Percentiles rank a stretch among this genome's conserved stretches.
Evolutionary conservation across 192 early-diverging fungal genomes (phyloP).

Genomic region (Coemansia sp.): DNA sequence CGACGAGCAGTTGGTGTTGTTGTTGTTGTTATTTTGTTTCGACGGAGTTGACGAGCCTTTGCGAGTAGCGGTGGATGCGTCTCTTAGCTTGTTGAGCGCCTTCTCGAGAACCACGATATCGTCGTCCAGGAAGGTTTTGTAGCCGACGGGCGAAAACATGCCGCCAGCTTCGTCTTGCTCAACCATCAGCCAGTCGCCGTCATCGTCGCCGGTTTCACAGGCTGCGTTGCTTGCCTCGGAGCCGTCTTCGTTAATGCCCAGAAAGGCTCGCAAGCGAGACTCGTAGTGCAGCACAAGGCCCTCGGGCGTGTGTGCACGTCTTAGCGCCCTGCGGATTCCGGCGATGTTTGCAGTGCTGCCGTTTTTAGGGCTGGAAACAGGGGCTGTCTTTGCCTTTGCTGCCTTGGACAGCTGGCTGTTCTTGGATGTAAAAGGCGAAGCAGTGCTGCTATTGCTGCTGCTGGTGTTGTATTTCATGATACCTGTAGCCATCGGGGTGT

Average conservation of each 20-base stretch:
- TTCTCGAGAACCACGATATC: slow-evolving; percentile 36
- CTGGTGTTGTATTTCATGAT: slow-evolving; percentile 18
- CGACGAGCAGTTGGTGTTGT: slow-evolving; percentile 5
- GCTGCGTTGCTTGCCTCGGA: slow-evolving; percentile 12
- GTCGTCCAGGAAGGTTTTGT: slow-evolving; percentile 31
- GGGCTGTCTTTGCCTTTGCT: not conserved
- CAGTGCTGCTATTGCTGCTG: not conserved
- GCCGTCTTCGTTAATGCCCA: slow-evolving; percentile 12
- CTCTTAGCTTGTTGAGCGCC: slow-evolving; percentile 16
- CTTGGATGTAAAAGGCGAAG: not conserved
- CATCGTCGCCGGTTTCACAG: slow-evolving; percentile 16
- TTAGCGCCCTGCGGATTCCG: slow-evolving; percentile 42
- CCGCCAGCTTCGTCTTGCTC: slow-evolving; percentile 27
- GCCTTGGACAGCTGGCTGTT: not conserved
- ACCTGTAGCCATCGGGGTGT: slow-evolving; percentile 15
- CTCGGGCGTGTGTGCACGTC: slow-evolving; percentile 45
- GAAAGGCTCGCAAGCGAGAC: slow-evolving; percentile 30
- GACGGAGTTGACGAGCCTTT: not conserved
- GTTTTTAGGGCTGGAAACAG: not conserved
- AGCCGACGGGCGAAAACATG: slow-evolving; percentile 33
- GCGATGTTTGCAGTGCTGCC: slow-evolving; percentile 12
- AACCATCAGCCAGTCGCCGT: slow-evolving; percentile 41
- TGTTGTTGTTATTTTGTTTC: not conserved
- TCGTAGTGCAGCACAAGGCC: slow-evolving; percentile 48
- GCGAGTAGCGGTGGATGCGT: not conserved